phyloP scores from a whole-genome alignment of 1,284 basidiomycete genomes.

The Apiotrichum siamense region DNA sequence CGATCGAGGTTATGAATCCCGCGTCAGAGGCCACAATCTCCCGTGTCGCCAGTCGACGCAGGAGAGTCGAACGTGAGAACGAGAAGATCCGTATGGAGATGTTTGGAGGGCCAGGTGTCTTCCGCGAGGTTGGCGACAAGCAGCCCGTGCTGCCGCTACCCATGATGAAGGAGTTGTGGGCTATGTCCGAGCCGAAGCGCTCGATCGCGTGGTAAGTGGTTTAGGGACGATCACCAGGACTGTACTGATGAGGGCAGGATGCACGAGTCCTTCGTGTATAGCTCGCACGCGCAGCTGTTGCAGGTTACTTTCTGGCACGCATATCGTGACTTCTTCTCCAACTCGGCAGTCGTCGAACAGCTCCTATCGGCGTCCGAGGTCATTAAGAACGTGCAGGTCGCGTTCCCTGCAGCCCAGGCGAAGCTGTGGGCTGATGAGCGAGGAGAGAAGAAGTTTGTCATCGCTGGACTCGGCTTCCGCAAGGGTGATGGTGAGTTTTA shows the following conservation, averaged over 20 bases:
- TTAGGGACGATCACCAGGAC: background rate
- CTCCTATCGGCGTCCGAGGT: constrained; percentile 43
- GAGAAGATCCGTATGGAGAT: constrained; percentile 31
- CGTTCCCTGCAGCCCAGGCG: constrained; percentile 40
- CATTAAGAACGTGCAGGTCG: constrained; percentile 45
- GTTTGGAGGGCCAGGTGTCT: constrained; percentile 21
- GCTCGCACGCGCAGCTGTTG: constrained; percentile 35
- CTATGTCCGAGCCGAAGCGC: constrained; percentile 37
- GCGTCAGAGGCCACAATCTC: constrained; percentile 22
- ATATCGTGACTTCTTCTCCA: constrained; percentile 43
- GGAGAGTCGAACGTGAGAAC: constrained; percentile 27
- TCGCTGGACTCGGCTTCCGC: constrained; percentile 42
- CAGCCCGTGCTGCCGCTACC: constrained; percentile 23
- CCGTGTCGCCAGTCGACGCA: constrained; percentile 22
- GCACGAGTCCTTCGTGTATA: constrained; percentile 44
- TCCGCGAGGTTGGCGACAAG: constrained; percentile 30
- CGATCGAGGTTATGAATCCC: constrained; percentile 30
- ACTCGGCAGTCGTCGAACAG: constrained; percentile 30
- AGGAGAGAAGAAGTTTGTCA: constrained; percentile 41
- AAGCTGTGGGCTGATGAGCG: constrained; percentile 32
- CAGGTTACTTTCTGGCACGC: constrained; percentile 47
- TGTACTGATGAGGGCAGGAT: constrained; percentile 29
- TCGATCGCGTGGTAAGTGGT: constrained; percentile 38
- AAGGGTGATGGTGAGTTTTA: constrained; percentile 31
- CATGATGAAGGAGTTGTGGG: constrained; percentile 28